These are phyloP conservation scores for Musa acuminata DNA, from an alignment of 176 grass and related monocot genomes.

Conservation along the genomic window DNA sequence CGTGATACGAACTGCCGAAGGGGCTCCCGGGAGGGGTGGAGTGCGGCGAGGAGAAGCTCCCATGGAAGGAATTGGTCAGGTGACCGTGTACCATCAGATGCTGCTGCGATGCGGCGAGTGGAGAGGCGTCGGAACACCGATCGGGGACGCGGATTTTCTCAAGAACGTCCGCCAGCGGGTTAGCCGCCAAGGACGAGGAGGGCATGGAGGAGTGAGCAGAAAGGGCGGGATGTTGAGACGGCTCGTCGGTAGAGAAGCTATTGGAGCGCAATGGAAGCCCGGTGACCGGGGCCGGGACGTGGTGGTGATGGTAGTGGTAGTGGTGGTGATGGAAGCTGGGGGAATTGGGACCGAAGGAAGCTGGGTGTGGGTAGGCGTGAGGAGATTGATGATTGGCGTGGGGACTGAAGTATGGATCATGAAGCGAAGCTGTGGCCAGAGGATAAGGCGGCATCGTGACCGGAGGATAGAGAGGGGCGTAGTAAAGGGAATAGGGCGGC, in stretches of 20 bases:
- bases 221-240: background rate
- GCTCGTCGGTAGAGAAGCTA: background rate
- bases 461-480: slow-evolving; percentile 1
- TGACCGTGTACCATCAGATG: background rate
- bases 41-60: slow-evolving; percentile 7
- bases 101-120: background rate
- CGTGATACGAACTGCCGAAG: background rate
- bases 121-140: background rate
- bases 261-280: background rate
- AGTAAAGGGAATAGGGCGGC: too few species aligned
- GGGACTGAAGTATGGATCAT: background rate
- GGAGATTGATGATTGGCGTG: background rate
- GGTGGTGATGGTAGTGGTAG: background rate
- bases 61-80: background rate
- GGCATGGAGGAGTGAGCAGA: background rate
- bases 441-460: slow-evolving; percentile 3
- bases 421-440: too few species aligned
- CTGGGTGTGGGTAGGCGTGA: background rate
- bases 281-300: background rate
- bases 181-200: slow-evolving; percentile 21
- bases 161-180: slow-evolving; percentile 39
- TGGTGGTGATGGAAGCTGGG: background rate
- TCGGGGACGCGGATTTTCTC: slow-evolving; percentile 37
- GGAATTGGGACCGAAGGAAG: background rate
- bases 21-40: slow-evolving; percentile 9